phyloP scores from a whole-genome alignment of 495 filamentous ascomycete species.

The Jackrogersella minutella region DNA sequence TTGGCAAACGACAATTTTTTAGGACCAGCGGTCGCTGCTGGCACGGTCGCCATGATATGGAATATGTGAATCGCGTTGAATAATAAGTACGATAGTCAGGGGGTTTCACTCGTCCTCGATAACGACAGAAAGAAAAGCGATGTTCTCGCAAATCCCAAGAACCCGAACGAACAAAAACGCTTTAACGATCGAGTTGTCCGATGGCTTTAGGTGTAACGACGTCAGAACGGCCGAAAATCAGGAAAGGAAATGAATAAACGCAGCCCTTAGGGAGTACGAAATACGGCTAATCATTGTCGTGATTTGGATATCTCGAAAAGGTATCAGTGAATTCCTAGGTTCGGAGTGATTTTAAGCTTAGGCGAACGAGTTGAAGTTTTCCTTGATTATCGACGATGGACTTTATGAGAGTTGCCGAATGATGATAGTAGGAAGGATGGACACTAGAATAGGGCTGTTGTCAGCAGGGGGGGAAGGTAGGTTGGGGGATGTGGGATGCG shows the following conservation, averaged over 20 bases:
- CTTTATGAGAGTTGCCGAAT: conserved; percentile 24
- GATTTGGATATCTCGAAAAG: conserved; percentile 34
- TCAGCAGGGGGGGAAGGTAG: conserved; percentile 33
- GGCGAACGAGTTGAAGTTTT: conserved; percentile 12
- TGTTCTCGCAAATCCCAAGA: conserved; percentile 28
- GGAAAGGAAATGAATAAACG: conserved; percentile 58
- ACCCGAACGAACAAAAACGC: conserved; percentile 28
- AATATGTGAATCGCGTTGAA: conserved; percentile 16
- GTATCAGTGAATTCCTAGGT: conserved; percentile 22
- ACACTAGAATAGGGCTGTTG: conserved; percentile 40
- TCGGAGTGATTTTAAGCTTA: conserved; percentile 24
- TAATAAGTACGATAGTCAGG: background rate
- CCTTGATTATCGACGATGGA: conserved; percentile 13
- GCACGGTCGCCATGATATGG: conserved; percentile 51
- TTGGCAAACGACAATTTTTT: conserved; percentile 65
- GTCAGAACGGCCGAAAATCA: conserved; percentile 48
- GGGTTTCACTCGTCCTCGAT: conserved; percentile 18
- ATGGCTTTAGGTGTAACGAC: conserved; percentile 31
- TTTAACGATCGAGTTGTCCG: conserved; percentile 35
- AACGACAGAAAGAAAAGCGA: conserved; percentile 28
- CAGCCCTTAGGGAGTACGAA: conserved; percentile 56
- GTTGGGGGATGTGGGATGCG: conserved; percentile 32
- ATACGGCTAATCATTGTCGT: conserved; percentile 61
- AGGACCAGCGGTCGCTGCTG: conserved; percentile 50
- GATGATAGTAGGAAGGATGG: conserved; percentile 24